Percentiles rank a stretch among this genome's conserved stretches.
Evolutionary conservation across 805 yeast species (phyloP).

Genomic region (Brettanomyces bruxellensis): DNA sequence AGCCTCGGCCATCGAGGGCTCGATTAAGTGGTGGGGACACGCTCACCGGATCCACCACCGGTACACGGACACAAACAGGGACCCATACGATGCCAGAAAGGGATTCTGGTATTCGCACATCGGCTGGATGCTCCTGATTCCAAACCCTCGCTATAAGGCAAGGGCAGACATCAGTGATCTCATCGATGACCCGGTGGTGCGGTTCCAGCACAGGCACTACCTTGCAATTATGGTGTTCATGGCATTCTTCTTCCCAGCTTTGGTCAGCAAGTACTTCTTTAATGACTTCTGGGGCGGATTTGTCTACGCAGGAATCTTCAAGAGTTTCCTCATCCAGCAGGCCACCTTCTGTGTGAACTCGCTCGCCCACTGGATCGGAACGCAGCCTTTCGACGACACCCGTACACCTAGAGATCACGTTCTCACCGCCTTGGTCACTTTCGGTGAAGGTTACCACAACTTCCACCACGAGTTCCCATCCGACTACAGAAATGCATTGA

Average conservation of each 20-base stretch:
- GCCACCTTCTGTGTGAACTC: slow-evolving; percentile 84
- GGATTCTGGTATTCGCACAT: slow-evolving; percentile 81
- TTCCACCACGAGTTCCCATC: slow-evolving; percentile 89
- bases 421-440: slow-evolving; percentile 72
- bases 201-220: slow-evolving; percentile 77
- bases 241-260: slow-evolving; percentile 55
- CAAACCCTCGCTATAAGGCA: slow-evolving; percentile 76
- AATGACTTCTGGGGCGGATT: slow-evolving; percentile 66
- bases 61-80: slow-evolving; percentile 75
- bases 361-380: slow-evolving; percentile 80
- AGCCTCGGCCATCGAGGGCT: slow-evolving; percentile 77
- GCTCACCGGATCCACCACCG: slow-evolving; percentile 81
- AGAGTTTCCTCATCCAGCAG: slow-evolving; percentile 67
- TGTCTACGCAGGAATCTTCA: slow-evolving; percentile 64
- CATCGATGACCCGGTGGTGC: slow-evolving; percentile 68
- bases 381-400: slow-evolving; percentile 79
- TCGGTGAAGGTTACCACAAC: slow-evolving; percentile 86
- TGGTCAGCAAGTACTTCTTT: slow-evolving; percentile 46
- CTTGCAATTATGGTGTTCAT: slow-evolving; percentile 48
- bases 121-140: slow-evolving; percentile 78
- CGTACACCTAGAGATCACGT: slow-evolving; percentile 83
- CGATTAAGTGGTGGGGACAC: slow-evolving; percentile 86
- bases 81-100: slow-evolving; percentile 77
- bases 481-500: slow-evolving; percentile 80
- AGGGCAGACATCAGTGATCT: slow-evolving; percentile 77